A percentile compares a stretch with the other conserved stretches of the same genome.
phyloP scores from a whole-genome alignment of 768 basidiomycete genomes.

The Mycena olivaceomarginata region DNA sequence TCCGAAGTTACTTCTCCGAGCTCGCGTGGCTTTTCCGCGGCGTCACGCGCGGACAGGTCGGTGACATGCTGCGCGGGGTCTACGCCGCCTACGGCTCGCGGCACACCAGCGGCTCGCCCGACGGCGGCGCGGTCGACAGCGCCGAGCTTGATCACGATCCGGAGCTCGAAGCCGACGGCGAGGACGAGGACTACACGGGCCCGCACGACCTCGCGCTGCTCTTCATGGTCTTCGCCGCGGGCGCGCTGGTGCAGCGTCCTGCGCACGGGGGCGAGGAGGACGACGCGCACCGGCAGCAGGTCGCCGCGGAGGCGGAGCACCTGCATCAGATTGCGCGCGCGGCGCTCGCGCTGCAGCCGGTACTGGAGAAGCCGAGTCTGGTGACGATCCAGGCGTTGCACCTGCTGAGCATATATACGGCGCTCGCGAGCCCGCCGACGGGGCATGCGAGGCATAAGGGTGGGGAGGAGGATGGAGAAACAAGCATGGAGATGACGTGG shows the following conservation, averaged over 20 bases:
- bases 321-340: slow-evolving; percentile 80
- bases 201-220: slow-evolving; percentile 70
- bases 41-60: slow-evolving; percentile 66
- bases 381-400: slow-evolving; percentile 84
- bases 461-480: slow-evolving; percentile 63
- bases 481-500: slow-evolving; percentile 86
- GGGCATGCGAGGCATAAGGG: slow-evolving; percentile 54
- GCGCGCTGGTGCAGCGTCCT: slow-evolving; percentile 65
- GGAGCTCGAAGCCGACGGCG: slow-evolving; percentile 24
- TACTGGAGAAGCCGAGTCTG: slow-evolving; percentile 82
- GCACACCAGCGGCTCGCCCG: neutral
- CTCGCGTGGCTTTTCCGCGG: slow-evolving; percentile 73
- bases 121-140: slow-evolving; percentile 17
- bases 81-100: slow-evolving; percentile 52
- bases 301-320: slow-evolving; percentile 71
- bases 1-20: slow-evolving; percentile 67
- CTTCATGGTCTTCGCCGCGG: slow-evolving; percentile 72
- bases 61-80: slow-evolving; percentile 63
- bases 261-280: slow-evolving; percentile 30
- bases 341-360: slow-evolving; percentile 79
- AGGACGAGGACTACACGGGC: slow-evolving; percentile 61
- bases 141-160: slow-evolving; percentile 54
- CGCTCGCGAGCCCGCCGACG: slow-evolving; percentile 63
- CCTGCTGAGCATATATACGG: slow-evolving; percentile 81
- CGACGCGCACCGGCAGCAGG: slow-evolving; percentile 10